phyloP scores from a whole-genome alignment of 2,329 filamentous ascomycete species.

The Magnaporthiopsis poae region DNA sequence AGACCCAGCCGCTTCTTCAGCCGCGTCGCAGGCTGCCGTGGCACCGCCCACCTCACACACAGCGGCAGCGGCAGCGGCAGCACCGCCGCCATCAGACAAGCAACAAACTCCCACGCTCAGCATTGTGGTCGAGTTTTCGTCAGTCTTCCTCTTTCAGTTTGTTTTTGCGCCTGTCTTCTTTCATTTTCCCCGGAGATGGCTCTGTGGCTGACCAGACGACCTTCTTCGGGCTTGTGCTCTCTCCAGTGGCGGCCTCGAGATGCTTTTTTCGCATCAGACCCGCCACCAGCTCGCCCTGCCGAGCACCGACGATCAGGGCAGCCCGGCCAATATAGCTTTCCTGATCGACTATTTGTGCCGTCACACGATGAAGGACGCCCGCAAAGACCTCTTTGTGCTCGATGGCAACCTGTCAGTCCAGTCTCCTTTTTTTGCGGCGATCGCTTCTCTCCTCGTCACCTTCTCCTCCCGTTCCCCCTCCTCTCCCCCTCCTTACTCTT shows the following conservation, averaged over 20 bases:
- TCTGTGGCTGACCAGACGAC: no score
- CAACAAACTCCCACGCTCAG: conserved; percentile 5
- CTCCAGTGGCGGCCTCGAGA: conserved; percentile 78
- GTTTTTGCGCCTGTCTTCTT: conserved; percentile 1
- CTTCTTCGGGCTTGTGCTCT: background rate
- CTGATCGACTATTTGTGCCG: conserved; percentile 72
- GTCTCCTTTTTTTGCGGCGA: conserved; percentile 1
- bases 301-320: conserved; percentile 46
- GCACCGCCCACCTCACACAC: no score
- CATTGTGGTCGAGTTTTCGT: conserved; percentile 12
- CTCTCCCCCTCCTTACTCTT: conserved; percentile 2
- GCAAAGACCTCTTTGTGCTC: conserved; percentile 82
- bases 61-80: background rate
- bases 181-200: background rate
- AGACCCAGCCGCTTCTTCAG: no score
- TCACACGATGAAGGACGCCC: conserved; percentile 71
- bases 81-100: background rate
- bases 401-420: conserved; percentile 73
- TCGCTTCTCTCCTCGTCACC: conserved; percentile 8
- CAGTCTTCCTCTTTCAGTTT: conserved; percentile 8
- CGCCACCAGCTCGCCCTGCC: conserved; percentile 64
- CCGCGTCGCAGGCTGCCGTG: no score
- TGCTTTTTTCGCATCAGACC: conserved; percentile 78
- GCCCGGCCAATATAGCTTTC: conserved; percentile 58
- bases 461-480: conserved; percentile 8